phyloP scores from a whole-genome alignment of 257 asterid species.

The Echium plantagineum region DNA sequence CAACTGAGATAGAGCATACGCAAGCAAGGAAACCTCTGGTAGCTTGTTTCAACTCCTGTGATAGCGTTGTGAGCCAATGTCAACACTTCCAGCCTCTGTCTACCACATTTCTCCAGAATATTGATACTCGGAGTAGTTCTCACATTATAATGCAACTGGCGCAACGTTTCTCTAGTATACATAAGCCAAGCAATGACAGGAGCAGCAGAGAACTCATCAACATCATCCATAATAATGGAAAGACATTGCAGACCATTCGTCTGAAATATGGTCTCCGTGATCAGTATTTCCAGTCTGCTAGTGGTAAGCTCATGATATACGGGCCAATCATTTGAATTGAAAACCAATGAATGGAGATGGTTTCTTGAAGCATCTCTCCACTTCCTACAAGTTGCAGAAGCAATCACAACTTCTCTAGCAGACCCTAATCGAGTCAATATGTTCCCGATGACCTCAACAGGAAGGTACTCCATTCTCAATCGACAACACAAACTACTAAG shows the following conservation, averaged over 20 bases:
- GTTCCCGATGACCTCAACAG: slow-evolving; percentile 90
- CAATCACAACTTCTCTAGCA: slow-evolving; percentile 76
- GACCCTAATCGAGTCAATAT: slow-evolving; percentile 67
- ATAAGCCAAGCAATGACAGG: slow-evolving; percentile 86
- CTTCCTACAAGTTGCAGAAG: slow-evolving; percentile 78
- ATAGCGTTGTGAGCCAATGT: slow-evolving; percentile 65
- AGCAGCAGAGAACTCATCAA: slow-evolving; percentile 73
- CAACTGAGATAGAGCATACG: slow-evolving; percentile 53
- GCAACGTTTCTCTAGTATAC: slow-evolving; percentile 72
- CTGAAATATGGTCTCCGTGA: slow-evolving; percentile 71
- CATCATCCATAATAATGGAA: slow-evolving; percentile 67
- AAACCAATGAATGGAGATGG: slow-evolving; percentile 64
- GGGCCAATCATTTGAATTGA: slow-evolving; percentile 79
- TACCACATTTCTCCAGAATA: slow-evolving; percentile 78
- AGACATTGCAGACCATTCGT: slow-evolving; percentile 62
- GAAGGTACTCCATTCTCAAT: slow-evolving; percentile 59
- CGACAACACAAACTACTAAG: neutral
- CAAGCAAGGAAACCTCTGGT: slow-evolving; percentile 68
- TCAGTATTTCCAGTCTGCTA: slow-evolving; percentile 59
- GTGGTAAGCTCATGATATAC: slow-evolving; percentile 54
- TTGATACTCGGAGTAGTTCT: slow-evolving; percentile 67
- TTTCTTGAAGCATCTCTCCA: slow-evolving; percentile 81
- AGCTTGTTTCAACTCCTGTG: slow-evolving; percentile 75
- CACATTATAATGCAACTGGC: slow-evolving; percentile 68
- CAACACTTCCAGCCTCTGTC: slow-evolving; percentile 80